These are phyloP conservation scores for Rhodomyrtus psidioides DNA, from an alignment of 441 rosid species.

Conservation along the genomic window DNA sequence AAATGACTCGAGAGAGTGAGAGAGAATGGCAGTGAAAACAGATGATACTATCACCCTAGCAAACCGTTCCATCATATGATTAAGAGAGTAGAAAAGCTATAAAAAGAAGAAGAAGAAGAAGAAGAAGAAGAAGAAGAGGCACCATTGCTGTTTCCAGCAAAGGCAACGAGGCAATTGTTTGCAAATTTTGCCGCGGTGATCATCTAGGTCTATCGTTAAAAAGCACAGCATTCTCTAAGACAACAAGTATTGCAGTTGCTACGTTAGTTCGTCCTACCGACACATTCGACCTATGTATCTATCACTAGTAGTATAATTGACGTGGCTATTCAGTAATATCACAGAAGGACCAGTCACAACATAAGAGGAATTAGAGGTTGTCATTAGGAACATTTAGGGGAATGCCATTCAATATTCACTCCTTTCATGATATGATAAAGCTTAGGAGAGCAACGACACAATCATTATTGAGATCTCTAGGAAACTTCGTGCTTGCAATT, in stretches of 20 bases:
- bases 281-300: too few species aligned
- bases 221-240: neutral
- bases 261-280: too few species aligned
- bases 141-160: too few species aligned
- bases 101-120: too few species aligned
- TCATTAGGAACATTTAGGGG: neutral
- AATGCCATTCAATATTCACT: neutral
- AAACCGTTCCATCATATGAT: too few species aligned
- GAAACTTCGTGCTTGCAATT: neutral
- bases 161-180: neutral
- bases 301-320: neutral
- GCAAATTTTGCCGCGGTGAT: neutral
- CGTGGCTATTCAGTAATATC: neutral
- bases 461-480: neutral
- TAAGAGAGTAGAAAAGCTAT: too few species aligned
- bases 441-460: neutral
- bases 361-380: neutral
- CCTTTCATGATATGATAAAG: neutral
- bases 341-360: neutral
- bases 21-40: too few species aligned
- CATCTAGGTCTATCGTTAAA: neutral
- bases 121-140: too few species aligned
- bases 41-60: too few species aligned
- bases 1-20: too few species aligned
- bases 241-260: too few species aligned